A percentile compares a stretch with the other conserved stretches of the same genome.
Evolutionary conservation across 1,139 yeast species (phyloP).

Genomic region (Suhomyces ambrosiae): DNA sequence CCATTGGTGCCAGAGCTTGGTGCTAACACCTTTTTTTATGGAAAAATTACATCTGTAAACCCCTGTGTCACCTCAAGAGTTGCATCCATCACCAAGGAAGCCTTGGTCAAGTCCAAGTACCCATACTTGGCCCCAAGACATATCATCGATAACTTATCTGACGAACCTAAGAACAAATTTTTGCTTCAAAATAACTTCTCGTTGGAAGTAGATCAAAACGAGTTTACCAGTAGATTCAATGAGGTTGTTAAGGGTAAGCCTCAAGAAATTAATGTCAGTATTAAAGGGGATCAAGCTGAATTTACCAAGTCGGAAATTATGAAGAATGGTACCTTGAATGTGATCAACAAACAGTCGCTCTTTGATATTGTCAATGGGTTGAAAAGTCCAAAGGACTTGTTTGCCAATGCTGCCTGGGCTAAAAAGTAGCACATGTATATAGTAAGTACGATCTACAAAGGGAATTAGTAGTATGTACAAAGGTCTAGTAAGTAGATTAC

Average conservation of each 20-base stretch:
- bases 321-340: slow-evolving; percentile 35
- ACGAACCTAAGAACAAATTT: slow-evolving; percentile 32
- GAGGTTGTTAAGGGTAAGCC: slow-evolving; percentile 40
- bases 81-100: slow-evolving; percentile 45
- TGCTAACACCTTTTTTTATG: slow-evolving; percentile 41
- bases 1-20: slow-evolving; percentile 27
- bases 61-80: slow-evolving; percentile 38
- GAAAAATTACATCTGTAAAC: slow-evolving; percentile 39
- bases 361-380: slow-evolving; percentile 34
- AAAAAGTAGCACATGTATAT: slow-evolving; percentile 10
- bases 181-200: slow-evolving; percentile 37
- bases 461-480: no score
- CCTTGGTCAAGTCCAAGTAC: slow-evolving; percentile 43
- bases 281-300: slow-evolving; percentile 20
- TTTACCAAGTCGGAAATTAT: slow-evolving; percentile 26
- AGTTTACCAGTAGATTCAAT: slow-evolving; percentile 30
- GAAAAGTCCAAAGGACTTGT: slow-evolving; percentile 27
- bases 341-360: slow-evolving; percentile 31
- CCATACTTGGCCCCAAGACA: slow-evolving; percentile 45
- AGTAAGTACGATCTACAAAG: neutral
- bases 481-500: no score
- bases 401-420: slow-evolving; percentile 39
- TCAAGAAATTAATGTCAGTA: slow-evolving; percentile 18
- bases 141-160: slow-evolving; percentile 33
- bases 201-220: slow-evolving; percentile 28